Base-by-base conservation (phyloP, 768 basidiomycete genomes). In the Pleurotus giganteus region DNA sequence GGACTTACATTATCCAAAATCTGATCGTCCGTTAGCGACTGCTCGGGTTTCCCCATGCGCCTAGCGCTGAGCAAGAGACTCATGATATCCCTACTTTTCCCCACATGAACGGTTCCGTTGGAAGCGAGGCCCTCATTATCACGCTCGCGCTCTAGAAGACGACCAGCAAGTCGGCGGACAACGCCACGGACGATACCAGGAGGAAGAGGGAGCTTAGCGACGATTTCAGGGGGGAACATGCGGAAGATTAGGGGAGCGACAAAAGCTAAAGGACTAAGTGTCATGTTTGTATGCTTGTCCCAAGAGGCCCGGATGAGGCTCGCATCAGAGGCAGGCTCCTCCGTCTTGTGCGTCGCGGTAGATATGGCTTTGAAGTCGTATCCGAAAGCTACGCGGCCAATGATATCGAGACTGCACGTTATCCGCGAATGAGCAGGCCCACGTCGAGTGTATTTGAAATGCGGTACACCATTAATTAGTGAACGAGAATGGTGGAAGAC, bases 301-400 rank as follows among this genome's bases (percentile, higher is more conserved):
- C 66, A 69, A 24, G 68, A 60, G 7, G 47, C 55, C 45, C 32
- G 27, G 50, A 69, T 69, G n/a, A 59, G 62, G 8, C 58, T 60
- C 1, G 65, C 66, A 17, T 68, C 66, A 56, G 56, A 39, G 23
- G 47, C 17, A 47, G 56, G 24, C 32, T 58, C 34, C 37, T 23
- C 31, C 42, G 1, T 13, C 4, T 15, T 8, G 27, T 46, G 32
- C 15, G 32, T 46, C 29, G 52, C 44, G n/a, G n/a, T 34, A 17
- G 45, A 24, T 55, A 52, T 52, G 58, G 62, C 62, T 15, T 56
- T 53, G 60, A 77, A 76, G 59, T 74, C 69, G 62, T 76, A 71
- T n/a, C 69, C 72, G 43, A 76, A 75, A 0, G 63, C 75, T 47
- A 75, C 71, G 39, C 67, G 65, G 4, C 67, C 69, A 27, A 70